phyloP scores from a whole-genome alignment of 2,329 filamentous ascomycete species.

The Teratosphaeria pseudoeucalypti region DNA sequence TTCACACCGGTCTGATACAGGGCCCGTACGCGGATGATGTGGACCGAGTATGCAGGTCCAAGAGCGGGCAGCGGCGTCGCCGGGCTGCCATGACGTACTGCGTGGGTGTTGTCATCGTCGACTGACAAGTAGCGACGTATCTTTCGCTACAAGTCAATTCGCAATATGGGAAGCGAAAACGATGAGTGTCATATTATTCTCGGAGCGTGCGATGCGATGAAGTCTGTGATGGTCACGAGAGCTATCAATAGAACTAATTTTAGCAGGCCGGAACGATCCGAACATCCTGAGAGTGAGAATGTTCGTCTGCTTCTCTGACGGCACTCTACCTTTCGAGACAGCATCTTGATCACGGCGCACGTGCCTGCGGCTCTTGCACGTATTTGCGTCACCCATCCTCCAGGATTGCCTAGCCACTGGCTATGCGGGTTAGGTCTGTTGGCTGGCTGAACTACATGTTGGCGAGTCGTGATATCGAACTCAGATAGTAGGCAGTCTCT shows the following conservation, averaged over 20 bases:
- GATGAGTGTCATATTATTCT: background rate
- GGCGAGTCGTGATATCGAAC: background rate
- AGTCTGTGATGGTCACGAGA: background rate
- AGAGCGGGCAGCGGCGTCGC: background rate
- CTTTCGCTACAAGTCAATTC: background rate
- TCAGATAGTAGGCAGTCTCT: background rate
- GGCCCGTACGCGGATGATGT: background rate
- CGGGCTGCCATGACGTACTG: background rate
- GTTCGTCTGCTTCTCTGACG: background rate
- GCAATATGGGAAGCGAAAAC: background rate
- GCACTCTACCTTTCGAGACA: background rate
- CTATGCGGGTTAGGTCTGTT: background rate
- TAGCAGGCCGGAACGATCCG: background rate
- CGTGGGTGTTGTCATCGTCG: background rate
- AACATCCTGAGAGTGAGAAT: no score
- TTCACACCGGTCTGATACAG: background rate
- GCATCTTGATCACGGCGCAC: background rate
- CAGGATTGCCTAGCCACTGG: background rate
- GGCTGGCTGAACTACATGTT: background rate
- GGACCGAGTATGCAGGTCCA: background rate
- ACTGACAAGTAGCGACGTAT: background rate
- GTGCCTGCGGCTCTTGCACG: background rate
- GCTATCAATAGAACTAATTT: background rate
- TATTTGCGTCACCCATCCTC: background rate
- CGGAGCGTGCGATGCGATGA: background rate